Base-by-base conservation (phyloP, 1,284 basidiomycete species). In the Neonothopanus nambi region DNA sequence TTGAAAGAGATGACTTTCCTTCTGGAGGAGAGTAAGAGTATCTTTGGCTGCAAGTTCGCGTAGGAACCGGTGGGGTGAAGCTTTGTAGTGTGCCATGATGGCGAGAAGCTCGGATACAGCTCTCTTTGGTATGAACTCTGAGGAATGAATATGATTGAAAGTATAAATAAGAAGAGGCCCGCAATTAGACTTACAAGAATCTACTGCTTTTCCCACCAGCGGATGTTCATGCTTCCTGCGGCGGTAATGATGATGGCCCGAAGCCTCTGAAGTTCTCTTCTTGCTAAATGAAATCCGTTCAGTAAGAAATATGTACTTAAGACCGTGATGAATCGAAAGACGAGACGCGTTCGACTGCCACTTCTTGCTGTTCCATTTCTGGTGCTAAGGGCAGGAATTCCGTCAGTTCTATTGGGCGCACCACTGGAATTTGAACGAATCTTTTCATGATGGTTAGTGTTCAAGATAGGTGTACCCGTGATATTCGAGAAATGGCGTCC, bases 1-100 rank as follows among this genome's bases (percentile, higher is more conserved):
- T 98, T 95, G 62, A 96, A 96, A 3, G 71, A 65, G 26, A 80
- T 73, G 26, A 95, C 71, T 67, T 87, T 88, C 70, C 12, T 65
- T 63, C 58, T 79, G 77, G 51, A 84, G 72, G 51, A 80, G 69
- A 33, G 65, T 60, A 28, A 84, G 70, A 59, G 82, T 77, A 39
- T 71, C 64, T 56, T 75, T 72, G 2, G 82, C 81, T 18, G 66
- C 55, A 80, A 67, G 64, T 85, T 82, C 28, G 71, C 67, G 0
- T 67, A 62, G 20, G 77, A 76, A 44, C 81, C 81, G 0, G 82
- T 82, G 40, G 79, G 60, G 57, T 84, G 82, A 8, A 82, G 80
- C 57, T 72, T 71, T 15, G 70, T 70, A 8, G 79, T 71, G 58
- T 74, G n/a, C n/a, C n/a, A n/a, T n/a, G 81, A 46, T 61, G 64